A percentile compares a stretch with the other conserved stretches of the same genome.
Conservation (phyloP, 129 eudicot genomes). For the Tagetes erecta region DNA sequence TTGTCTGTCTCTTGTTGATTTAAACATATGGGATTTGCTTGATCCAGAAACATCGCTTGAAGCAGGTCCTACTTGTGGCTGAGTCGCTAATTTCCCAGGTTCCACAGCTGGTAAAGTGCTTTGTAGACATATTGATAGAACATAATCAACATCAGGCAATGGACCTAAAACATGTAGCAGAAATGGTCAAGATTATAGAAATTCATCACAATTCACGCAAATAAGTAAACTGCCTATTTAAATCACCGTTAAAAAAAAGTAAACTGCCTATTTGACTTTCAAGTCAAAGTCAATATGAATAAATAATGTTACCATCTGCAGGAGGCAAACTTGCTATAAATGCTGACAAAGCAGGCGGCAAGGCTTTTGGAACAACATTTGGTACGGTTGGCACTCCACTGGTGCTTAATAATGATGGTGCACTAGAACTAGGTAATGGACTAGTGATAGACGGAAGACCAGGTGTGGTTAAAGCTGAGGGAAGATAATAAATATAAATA, state of each 20-base stretch:
- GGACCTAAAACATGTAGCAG: slow-evolving; percentile 61
- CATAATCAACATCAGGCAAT: slow-evolving; percentile 84
- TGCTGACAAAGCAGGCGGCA: slow-evolving; percentile 72
- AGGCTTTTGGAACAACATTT: slow-evolving; percentile 49
- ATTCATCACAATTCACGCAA: neutral
- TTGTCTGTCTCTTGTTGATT: slow-evolving; percentile 59
- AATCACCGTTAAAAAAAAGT: neutral
- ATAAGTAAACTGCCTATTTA: neutral
- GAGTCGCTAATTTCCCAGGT: slow-evolving; percentile 38
- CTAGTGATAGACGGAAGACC: slow-evolving; percentile 40
- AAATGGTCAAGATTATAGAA: neutral
- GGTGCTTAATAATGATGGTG: slow-evolving; percentile 29
- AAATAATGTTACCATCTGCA: slow-evolving; percentile 57
- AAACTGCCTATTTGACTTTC: slow-evolving; percentile 10
- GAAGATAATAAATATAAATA: slow-evolving; percentile 7
- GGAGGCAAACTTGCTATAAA: slow-evolving; percentile 76
- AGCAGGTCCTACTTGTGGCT: slow-evolving; percentile 49
- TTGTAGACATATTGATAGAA: slow-evolving; percentile 81
- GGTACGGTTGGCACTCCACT: slow-evolving; percentile 45
- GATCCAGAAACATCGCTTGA: slow-evolving; percentile 77
- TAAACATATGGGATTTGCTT: slow-evolving; percentile 50
- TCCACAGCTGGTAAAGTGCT: slow-evolving; percentile 56
- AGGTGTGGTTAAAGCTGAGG: slow-evolving; percentile 49
- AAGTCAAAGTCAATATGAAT: slow-evolving; percentile 16
- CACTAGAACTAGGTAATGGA: slow-evolving; percentile 39